Percentiles rank a stretch among this genome's conserved stretches.
Conservation (phyloP, 2,329 filamentous ascomycete genomes). For the Ophiosphaerella narmari region DNA sequence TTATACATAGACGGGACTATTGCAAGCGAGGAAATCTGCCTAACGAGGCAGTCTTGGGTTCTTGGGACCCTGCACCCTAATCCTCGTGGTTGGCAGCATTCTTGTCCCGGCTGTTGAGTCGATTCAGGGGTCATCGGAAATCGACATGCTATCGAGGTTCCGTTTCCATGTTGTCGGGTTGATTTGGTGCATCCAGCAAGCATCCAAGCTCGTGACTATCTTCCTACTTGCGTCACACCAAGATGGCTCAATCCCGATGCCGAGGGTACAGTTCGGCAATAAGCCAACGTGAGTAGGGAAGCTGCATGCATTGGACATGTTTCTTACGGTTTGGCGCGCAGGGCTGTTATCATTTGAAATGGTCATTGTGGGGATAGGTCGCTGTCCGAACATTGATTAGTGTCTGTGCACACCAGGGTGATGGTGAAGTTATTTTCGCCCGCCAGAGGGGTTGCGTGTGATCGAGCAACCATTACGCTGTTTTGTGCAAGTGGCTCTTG, state of each 20-base stretch:
- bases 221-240: constrained; percentile 20
- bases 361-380: constrained; percentile 8
- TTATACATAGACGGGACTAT: neutral
- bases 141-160: constrained; percentile 8
- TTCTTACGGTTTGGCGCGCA: constrained; percentile 6
- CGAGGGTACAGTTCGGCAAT: constrained; percentile 10
- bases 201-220: constrained; percentile 23
- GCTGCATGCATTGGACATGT: constrained; percentile 24
- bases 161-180: constrained; percentile 20
- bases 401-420: constrained; percentile 13
- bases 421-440: constrained; percentile 17
- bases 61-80: neutral
- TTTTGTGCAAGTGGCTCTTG: neutral
- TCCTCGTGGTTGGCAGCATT: neutral
- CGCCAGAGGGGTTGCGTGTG: constrained; percentile 3
- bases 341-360: constrained; percentile 3
- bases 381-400: constrained; percentile 27
- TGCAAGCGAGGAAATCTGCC: constrained; percentile 4
- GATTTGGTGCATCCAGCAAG: constrained; percentile 8
- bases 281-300: constrained; percentile 14
- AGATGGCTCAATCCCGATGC: constrained; percentile 29
- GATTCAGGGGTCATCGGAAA: constrained; percentile 15
- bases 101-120: constrained; percentile 12
- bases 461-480: constrained; percentile 1
- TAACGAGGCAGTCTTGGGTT: no score